Percentiles rank a stretch among this genome's conserved stretches.
These are phyloP conservation scores for Talaromyces sp. DNA, from an alignment of 2,329 filamentous ascomycete species.

Conservation along the genomic window DNA sequence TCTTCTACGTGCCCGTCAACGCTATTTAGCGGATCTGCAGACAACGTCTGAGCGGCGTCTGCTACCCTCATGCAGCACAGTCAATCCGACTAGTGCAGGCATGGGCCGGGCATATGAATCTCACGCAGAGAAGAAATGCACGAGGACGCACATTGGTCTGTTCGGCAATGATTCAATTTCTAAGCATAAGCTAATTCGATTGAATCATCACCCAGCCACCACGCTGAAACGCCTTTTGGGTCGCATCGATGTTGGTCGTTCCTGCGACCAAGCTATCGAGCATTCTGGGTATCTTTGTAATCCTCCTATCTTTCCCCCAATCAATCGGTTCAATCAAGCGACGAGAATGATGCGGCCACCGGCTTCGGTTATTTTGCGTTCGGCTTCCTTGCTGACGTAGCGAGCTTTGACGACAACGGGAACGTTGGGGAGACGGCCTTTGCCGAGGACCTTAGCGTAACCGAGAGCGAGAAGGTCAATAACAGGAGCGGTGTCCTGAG, in stretches of 20 bases:
- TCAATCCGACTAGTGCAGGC: neutral
- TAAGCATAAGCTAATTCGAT: conserved; percentile 19
- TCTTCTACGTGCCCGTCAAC: neutral
- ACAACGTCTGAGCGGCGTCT: conserved; percentile 4
- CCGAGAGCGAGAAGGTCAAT: conserved; percentile 96
- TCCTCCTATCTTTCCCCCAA: neutral
- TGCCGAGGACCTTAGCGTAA: conserved; percentile 98
- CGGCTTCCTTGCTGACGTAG: conserved; percentile 93
- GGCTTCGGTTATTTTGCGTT: conserved; percentile 98
- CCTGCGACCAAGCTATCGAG: conserved; percentile 13
- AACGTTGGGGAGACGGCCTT: conserved; percentile 90
- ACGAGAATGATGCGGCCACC: conserved; percentile 95
- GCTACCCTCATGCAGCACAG: conserved; percentile 1
- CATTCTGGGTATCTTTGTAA: conserved; percentile 14
- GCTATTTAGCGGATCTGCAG: neutral
- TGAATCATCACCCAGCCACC: conserved; percentile 21
- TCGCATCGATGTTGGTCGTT: conserved; percentile 10
- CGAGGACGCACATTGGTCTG: conserved; percentile 20
- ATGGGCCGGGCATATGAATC: neutral
- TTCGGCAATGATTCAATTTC: conserved; percentile 21
- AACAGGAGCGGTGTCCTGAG: conserved; percentile 90
- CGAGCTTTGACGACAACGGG: conserved; percentile 91
- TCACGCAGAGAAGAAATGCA: conserved; percentile 6
- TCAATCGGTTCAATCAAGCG: conserved; percentile 58
- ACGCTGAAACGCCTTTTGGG: conserved; percentile 19